Percentiles rank a stretch among this genome's conserved stretches.
phyloP scores from a whole-genome alignment of 2,329 filamentous ascomycete genomes.

The Epicoccum sorghinum region DNA sequence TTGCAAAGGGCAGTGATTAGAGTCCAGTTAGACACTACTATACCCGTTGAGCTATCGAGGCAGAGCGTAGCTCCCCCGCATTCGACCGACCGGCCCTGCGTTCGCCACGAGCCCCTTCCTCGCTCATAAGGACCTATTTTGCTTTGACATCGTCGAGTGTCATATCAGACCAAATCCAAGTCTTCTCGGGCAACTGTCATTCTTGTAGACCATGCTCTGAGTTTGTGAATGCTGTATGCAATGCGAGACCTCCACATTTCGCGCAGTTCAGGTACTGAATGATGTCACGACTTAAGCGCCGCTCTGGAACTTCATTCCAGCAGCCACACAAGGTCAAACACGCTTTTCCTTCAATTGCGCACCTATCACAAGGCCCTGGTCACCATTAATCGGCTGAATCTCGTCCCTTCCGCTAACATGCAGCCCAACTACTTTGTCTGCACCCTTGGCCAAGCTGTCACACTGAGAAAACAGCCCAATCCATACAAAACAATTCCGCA shows the following conservation, averaged over 20 bases:
- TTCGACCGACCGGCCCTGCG: too few relatives aligned
- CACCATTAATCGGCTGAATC: neutral
- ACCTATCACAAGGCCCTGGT: neutral
- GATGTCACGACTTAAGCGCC: constrained; percentile 38
- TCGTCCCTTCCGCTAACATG: constrained; percentile 18
- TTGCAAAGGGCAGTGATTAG: too few relatives aligned
- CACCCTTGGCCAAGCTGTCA: constrained; percentile 62
- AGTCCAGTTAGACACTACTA: too few relatives aligned
- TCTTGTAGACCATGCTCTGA: neutral
- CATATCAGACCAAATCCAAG: too few relatives aligned
- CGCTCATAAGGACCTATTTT: neutral
- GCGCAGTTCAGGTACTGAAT: constrained; percentile 16
- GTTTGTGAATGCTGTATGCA: neutral
- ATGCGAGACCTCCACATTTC: constrained; percentile 3
- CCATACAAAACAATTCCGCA: constrained; percentile 56
- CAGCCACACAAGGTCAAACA: neutral
- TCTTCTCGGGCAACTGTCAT: neutral
- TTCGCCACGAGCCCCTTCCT: neutral
- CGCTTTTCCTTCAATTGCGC: neutral
- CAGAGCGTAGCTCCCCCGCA: too few relatives aligned
- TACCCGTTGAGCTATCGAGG: too few relatives aligned
- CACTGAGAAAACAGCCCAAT: constrained; percentile 43
- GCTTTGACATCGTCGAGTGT: too few relatives aligned
- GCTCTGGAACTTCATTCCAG: constrained; percentile 4
- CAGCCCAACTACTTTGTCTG: constrained; percentile 64